phyloP scores from a whole-genome alignment of 805 yeast genomes.

The Brettanomyces custersianus region DNA sequence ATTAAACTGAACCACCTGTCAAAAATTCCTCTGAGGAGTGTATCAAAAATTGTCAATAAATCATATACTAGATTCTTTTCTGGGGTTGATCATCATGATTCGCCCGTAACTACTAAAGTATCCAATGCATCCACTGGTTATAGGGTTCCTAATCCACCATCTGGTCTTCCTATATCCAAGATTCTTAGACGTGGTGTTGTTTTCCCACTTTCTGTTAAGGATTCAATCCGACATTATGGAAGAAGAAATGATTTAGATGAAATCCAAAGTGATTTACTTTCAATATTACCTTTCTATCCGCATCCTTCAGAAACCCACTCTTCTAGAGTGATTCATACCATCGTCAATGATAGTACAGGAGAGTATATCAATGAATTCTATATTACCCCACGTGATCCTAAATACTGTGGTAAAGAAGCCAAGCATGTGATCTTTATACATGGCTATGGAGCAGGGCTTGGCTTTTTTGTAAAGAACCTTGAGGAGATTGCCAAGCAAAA shows the following conservation, averaged over 20 bases:
- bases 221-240: constrained; percentile 46
- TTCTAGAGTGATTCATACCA: constrained; percentile 43
- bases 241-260: constrained; percentile 18
- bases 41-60: no score
- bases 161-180: constrained; percentile 53
- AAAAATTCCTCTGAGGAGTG: no score
- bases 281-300: constrained; percentile 50
- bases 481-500: constrained; percentile 23
- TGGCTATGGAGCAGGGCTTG: constrained; percentile 91
- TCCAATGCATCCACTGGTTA: constrained; percentile 19
- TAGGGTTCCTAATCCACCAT: constrained; percentile 53
- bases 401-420: constrained; percentile 5
- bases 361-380: constrained; percentile 70
- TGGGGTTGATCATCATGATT: no score
- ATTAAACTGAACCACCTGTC: no score
- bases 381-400: constrained; percentile 32
- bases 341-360: constrained; percentile 36
- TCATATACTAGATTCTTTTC: no score
- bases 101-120: no score
- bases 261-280: constrained; percentile 37
- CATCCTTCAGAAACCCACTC: constrained; percentile 37
- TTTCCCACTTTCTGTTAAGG: constrained; percentile 48
- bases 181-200: constrained; percentile 33
- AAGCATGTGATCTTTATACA: constrained; percentile 69
- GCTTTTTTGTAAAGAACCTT: constrained; percentile 69